Evolutionary conservation across 176 grass and related monocot genomes (phyloP).

Genomic region (Avena atlantica): DNA sequence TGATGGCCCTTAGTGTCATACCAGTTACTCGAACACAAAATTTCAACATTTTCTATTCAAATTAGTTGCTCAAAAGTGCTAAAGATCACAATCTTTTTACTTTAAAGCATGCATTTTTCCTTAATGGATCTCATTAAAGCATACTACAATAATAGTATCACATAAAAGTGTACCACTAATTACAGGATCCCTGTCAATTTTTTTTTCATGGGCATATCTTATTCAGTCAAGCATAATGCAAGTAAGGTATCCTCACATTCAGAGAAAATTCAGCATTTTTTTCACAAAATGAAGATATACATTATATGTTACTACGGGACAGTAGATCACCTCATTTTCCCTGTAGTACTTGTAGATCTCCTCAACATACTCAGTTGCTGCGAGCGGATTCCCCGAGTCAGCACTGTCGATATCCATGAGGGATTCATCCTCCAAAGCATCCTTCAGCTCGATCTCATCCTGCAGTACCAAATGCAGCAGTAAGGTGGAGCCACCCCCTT

Average conservation of each 20-base stretch:
- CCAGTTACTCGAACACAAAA: background rate
- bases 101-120: background rate
- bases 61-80: constrained; percentile 7
- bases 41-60: background rate
- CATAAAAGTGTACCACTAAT: constrained; percentile 22
- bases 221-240: background rate
- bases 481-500: background rate
- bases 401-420: constrained; percentile 69
- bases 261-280: background rate
- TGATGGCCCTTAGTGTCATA: background rate
- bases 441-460: constrained; percentile 49
- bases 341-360: constrained; percentile 75
- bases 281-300: background rate
- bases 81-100: background rate
- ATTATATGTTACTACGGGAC: constrained; percentile 16
- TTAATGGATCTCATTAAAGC: constrained; percentile 5
- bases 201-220: background rate
- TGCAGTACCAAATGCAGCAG: constrained; percentile 36
- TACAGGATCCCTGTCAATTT: constrained; percentile 25
- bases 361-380: constrained; percentile 71
- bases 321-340: constrained; percentile 71
- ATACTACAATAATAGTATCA: constrained; percentile 5
- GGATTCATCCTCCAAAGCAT: constrained; percentile 48
- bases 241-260: background rate
- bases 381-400: constrained; percentile 68